These are phyloP conservation scores for Mycena haematopus DNA, from an alignment of 768 basidiomycete genomes.

Conservation along the genomic window DNA sequence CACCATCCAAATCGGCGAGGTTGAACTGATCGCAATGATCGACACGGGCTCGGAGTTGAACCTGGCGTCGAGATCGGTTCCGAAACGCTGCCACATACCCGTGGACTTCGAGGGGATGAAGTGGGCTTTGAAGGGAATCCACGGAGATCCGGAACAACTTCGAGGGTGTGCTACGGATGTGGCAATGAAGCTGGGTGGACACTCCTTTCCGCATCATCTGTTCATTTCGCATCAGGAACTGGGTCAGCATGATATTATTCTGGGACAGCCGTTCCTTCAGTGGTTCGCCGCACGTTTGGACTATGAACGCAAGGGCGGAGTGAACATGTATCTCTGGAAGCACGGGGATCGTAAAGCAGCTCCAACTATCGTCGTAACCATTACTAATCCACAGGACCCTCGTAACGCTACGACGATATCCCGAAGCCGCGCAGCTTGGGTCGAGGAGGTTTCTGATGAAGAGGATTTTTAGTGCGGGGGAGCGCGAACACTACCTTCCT, in stretches of 20 bases:
- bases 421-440: not conserved
- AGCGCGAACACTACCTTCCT: slow-evolving; percentile 2
- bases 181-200: slow-evolving; percentile 6
- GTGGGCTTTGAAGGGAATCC: slow-evolving; percentile 19
- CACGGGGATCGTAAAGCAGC: not conserved
- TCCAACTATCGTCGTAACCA: slow-evolving; percentile 13
- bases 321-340: slow-evolving; percentile 12
- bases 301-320: slow-evolving; percentile 2
- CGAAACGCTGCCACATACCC: not conserved
- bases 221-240: slow-evolving; percentile 22
- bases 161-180: slow-evolving; percentile 17
- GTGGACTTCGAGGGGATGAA: slow-evolving; percentile 24
- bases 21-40: slow-evolving; percentile 1
- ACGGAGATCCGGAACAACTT: slow-evolving; percentile 17
- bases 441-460: slow-evolving; percentile 9
- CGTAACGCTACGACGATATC: slow-evolving; percentile 3
- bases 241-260: slow-evolving; percentile 7
- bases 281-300: slow-evolving; percentile 14
- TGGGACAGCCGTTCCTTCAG: slow-evolving; percentile 15
- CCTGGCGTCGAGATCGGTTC: not conserved
- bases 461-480: slow-evolving; percentile 18
- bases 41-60: slow-evolving; percentile 17
- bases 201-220: slow-evolving; percentile 15
- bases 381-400: slow-evolving; percentile 12
- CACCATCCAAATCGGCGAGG: not conserved